A percentile compares a stretch with the other conserved stretches of the same genome.
Conservation (phyloP, 306 rosid species). For the Senna tora region DNA sequence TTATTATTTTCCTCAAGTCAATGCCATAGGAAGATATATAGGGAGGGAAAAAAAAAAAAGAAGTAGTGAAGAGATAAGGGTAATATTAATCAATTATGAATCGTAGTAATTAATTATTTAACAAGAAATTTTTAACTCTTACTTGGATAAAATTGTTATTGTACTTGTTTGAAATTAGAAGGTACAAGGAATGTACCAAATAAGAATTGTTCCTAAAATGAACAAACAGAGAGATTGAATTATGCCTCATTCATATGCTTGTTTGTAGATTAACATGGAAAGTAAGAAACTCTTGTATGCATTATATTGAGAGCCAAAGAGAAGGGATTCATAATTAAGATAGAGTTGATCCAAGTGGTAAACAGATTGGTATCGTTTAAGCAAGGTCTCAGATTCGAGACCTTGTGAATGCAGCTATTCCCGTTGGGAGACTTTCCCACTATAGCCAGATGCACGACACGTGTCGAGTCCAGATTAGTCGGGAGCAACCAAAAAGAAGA, state of each 20-base stretch:
- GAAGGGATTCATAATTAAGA: no score
- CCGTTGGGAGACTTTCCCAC: no score
- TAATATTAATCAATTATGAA: neutral
- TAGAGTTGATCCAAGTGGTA: no score
- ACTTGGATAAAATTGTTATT: no score
- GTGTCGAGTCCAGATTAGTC: no score
- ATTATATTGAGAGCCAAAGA: no score
- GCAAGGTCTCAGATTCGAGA: no score
- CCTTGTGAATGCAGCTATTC: no score
- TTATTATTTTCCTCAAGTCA: conserved; percentile 27
- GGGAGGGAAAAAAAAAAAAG: neutral
- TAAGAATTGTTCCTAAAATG: neutral
- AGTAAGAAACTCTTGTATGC: neutral
- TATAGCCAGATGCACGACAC: no score
- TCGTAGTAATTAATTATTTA: neutral
- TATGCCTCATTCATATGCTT: neutral
- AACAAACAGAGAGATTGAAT: neutral
- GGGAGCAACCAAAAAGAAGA: no score
- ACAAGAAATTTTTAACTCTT: neutral
- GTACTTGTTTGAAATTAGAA: no score
- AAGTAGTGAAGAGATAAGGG: neutral
- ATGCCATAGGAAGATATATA: neutral
- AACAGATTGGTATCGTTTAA: no score
- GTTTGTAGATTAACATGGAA: neutral
- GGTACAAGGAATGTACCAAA: neutral